These are phyloP conservation scores for Protoeuglena noctilucae DNA, from an alignment of 139 green algal species.

Conservation along the genomic window DNA sequence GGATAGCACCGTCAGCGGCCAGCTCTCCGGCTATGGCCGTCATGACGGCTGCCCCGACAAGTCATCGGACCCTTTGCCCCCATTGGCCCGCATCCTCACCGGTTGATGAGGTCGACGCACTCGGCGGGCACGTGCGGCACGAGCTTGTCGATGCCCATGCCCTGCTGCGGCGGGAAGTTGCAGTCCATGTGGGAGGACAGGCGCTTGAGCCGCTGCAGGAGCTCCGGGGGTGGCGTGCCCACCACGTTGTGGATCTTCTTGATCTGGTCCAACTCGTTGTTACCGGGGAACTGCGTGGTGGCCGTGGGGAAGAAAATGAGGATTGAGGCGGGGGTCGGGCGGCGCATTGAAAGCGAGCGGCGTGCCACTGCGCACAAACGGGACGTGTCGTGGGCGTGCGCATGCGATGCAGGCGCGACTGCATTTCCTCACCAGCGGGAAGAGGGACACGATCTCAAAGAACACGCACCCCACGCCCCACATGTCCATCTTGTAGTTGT, in stretches of 20 bases:
- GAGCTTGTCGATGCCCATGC: conserved; percentile 44
- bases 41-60: too few species aligned
- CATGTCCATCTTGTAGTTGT: conserved; percentile 86
- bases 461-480: conserved; percentile 77
- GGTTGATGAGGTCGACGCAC: conserved; percentile 49
- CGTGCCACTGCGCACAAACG: too few species aligned
- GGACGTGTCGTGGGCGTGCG: too few species aligned
- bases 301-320: conserved; percentile 20
- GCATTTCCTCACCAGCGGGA: too few species aligned
- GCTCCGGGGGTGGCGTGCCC: conserved; percentile 48
- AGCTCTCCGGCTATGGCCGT: too few species aligned
- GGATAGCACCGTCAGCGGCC: too few species aligned
- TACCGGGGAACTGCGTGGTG: conserved; percentile 56
- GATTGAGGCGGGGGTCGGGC: conserved; percentile 4
- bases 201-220: conserved; percentile 60
- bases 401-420: too few species aligned
- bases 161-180: conserved; percentile 44
- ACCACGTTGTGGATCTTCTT: conserved; percentile 67
- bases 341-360: too few species aligned
- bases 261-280: conserved; percentile 73
- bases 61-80: too few species aligned
- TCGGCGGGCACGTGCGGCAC: conserved; percentile 46
- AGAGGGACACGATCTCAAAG: conserved; percentile 63
- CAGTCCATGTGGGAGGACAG: conserved; percentile 42
- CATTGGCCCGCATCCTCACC: too few species aligned